Base-by-base conservation (phyloP, 1,139 yeast genomes). In the Hansenula lynferdii region DNA sequence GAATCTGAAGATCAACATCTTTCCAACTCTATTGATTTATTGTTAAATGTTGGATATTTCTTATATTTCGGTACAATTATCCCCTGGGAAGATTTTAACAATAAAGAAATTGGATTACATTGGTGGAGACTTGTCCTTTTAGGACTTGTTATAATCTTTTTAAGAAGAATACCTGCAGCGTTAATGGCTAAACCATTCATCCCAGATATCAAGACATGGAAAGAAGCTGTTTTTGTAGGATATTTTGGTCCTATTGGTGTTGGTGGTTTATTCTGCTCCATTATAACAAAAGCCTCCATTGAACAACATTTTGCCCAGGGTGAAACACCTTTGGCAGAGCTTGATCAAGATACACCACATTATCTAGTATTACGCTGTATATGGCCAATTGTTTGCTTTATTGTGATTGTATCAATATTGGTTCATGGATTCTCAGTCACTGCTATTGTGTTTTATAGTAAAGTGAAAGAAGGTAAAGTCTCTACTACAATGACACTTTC, bases 241-340 rank as follows among this genome's bases (percentile, higher is more conserved):
- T 67, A 58, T 53, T 68, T 69, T 47, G 73, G 73, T 2, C 72
- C 73, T 2, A 62, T 69, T 39, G 73, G 72, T 7, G 70, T 66
- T n/a, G 72, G 72, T 11, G 71, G 57, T 11, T 43, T 57, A 16
- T 57, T 50, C 34, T 55, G 61, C 31, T 53, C 54, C 8, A 45
- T 58, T 19, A 40, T 59, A 17, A 53, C 62, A 1, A 55, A 44
- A 30, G 36, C 40, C 11, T 34, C 45, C 2, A 43, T 55, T 20
- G 50, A 53, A 33, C 41, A 45, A 11, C 31, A 36, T 19, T 40
- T 25, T 8, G 25, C 32, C 15, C 20, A 35, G n/a, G 40, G 33
- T 5, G 38, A 36, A 15, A 28, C 27, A 9, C 40, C 36, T n/a
- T n/a, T 22, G 2, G 31, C 17, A 8, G 38, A 37, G 4, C 20